These are phyloP conservation scores for Catunica adiposa DNA, from an alignment of 2,329 filamentous ascomycete genomes.

Conservation along the genomic window DNA sequence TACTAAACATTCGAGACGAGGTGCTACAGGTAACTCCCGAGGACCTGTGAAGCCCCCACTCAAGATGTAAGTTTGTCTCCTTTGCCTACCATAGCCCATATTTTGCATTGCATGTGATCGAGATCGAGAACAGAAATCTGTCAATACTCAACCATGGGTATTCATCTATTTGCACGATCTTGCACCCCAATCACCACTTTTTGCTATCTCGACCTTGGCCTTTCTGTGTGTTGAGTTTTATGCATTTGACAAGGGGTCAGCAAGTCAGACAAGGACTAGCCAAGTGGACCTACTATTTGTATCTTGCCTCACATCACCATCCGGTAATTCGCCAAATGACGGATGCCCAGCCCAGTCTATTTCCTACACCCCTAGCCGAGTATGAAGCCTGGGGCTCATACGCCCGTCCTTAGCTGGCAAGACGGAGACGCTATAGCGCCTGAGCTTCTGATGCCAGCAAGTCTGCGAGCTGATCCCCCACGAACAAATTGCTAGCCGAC, in stretches of 20 bases:
- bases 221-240: not conserved
- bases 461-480: no score
- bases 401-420: not conserved
- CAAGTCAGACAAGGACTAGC: not conserved
- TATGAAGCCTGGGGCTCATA: no score
- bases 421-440: no score
- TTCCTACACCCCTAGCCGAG: no score
- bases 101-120: not conserved
- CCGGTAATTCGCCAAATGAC: no score
- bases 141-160: no score
- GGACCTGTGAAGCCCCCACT: slow-evolving; percentile 3
- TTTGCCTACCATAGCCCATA: not conserved
- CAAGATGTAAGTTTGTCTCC: not conserved
- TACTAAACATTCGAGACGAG: slow-evolving; percentile 2
- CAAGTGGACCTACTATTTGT: not conserved
- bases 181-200: not conserved
- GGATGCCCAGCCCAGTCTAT: no score
- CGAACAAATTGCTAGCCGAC: no score
- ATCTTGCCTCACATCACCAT: no score
- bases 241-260: not conserved
- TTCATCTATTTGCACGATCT: no score
- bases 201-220: not conserved
- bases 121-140: no score
- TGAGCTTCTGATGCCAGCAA: no score
- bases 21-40: slow-evolving; percentile 6